Evolutionary conservation across 2,329 filamentous ascomycete genomes (phyloP).

Genomic region (Aureobasidium sp.): DNA sequence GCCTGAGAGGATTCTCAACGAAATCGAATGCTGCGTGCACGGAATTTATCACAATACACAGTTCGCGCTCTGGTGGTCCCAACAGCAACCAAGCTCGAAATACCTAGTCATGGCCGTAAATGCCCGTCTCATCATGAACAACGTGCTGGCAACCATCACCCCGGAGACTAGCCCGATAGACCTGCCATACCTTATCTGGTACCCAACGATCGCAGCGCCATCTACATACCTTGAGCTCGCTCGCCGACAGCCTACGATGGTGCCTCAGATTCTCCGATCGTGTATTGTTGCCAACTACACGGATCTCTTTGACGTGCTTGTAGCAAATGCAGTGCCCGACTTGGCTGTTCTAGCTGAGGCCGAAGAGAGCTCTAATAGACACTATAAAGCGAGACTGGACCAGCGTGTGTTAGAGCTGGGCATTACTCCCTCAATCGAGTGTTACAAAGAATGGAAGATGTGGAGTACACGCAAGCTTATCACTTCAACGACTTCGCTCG

Average conservation of each 20-base stretch:
- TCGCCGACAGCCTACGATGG: conserved; percentile 17
- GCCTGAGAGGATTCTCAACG: conserved; percentile 23
- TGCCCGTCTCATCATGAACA: conserved; percentile 29
- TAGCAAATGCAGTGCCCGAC: not conserved
- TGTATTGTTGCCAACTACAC: conserved; percentile 19
- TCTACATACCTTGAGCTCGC: conserved; percentile 18
- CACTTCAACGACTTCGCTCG: no score
- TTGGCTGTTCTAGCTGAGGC: not conserved
- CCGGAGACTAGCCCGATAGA: not conserved
- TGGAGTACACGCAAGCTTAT: no score
- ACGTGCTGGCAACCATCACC: conserved; percentile 22
- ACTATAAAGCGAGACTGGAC: no score
- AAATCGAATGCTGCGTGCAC: conserved; percentile 26
- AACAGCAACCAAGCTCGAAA: not conserved
- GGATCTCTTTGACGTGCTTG: conserved; percentile 19
- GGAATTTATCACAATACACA: conserved; percentile 35
- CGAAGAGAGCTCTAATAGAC: no score
- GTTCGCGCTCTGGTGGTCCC: conserved; percentile 33
- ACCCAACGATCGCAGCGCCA: conserved; percentile 17
- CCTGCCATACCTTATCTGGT: conserved; percentile 22
- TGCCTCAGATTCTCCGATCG: no score
- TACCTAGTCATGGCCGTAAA: conserved; percentile 20
- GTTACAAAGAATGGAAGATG: no score
- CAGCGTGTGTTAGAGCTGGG: no score
- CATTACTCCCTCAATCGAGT: no score